Conservation (phyloP, 257 asterid species). For the Marsdenia floribunda region DNA sequence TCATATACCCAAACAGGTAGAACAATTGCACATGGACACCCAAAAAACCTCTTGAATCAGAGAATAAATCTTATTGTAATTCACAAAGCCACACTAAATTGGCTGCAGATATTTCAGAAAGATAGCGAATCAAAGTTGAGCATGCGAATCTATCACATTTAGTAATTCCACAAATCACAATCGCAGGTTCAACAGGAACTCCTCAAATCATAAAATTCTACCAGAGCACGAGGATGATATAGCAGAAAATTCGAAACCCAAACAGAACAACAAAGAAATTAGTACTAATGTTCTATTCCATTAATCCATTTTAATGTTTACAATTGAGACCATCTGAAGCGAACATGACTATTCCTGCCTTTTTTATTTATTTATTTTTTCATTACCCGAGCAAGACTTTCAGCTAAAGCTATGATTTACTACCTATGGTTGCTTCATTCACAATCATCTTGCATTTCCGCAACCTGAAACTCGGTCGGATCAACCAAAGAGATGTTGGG, state of each 20-base stretch:
- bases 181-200: too few species aligned
- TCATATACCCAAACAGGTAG: neutral
- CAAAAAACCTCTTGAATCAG: neutral
- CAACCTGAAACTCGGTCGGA: constrained; percentile 26
- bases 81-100: neutral
- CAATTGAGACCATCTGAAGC: neutral
- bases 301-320: neutral
- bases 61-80: neutral
- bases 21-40: neutral
- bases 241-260: neutral
- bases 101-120: neutral
- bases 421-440: constrained; percentile 14
- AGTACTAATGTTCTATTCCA: neutral
- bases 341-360: neutral
- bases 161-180: neutral
- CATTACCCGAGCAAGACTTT: neutral
- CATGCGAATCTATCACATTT: neutral
- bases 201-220: too few species aligned
- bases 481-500: constrained; percentile 48
- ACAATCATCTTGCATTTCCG: constrained; percentile 34
- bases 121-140: neutral
- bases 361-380: neutral
- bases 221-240: too few species aligned
- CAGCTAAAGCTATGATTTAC: neutral
- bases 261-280: neutral